Percentiles rank a stretch among this genome's conserved stretches.
Conservation (phyloP, 2,329 filamentous ascomycete genomes). For the Fusarium sp. region DNA sequence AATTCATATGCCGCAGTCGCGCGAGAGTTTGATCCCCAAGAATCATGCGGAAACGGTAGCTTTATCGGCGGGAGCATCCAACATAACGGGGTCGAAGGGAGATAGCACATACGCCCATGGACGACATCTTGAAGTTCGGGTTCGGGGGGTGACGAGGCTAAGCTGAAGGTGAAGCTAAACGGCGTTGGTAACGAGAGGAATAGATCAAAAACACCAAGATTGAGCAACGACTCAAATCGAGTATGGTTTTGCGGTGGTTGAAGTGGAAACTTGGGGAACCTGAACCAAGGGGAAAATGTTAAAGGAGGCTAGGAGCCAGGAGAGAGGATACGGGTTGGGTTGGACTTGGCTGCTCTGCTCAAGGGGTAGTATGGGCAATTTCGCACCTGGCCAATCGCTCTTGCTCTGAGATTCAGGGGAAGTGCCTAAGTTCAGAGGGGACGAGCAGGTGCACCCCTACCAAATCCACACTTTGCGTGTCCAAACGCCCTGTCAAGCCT, state of each 20-base stretch:
- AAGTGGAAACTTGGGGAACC: slow-evolving; percentile 47
- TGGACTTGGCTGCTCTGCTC: slow-evolving; percentile 34
- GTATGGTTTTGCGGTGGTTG: slow-evolving; percentile 48
- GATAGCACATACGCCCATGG: slow-evolving; percentile 52
- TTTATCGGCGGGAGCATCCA: slow-evolving; percentile 40
- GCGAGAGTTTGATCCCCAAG: slow-evolving; percentile 27
- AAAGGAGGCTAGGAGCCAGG: slow-evolving; percentile 49
- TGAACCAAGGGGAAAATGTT: slow-evolving; percentile 52
- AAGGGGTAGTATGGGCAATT: slow-evolving; percentile 51
- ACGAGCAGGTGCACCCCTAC: slow-evolving; percentile 30
- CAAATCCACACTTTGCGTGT: slow-evolving; percentile 37
- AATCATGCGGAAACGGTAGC: slow-evolving; percentile 42
- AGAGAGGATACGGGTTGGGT: slow-evolving; percentile 48
- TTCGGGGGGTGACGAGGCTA: slow-evolving; percentile 35
- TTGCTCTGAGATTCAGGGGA: slow-evolving; percentile 50
- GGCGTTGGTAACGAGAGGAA: slow-evolving; percentile 35
- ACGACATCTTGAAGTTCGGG: slow-evolving; percentile 50
- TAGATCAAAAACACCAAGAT: slow-evolving; percentile 39
- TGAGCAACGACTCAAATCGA: slow-evolving; percentile 44
- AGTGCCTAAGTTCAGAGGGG: slow-evolving; percentile 33
- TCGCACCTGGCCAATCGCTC: slow-evolving; percentile 52
- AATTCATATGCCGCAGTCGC: slow-evolving; percentile 32
- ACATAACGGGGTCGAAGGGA: slow-evolving; percentile 31
- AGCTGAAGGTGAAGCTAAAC: slow-evolving; percentile 34
- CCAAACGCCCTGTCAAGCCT: slow-evolving; percentile 42